Evolutionary conservation across 2,329 filamentous ascomycete genomes (phyloP).

Genomic region (Nothomitra cinnamomea): DNA sequence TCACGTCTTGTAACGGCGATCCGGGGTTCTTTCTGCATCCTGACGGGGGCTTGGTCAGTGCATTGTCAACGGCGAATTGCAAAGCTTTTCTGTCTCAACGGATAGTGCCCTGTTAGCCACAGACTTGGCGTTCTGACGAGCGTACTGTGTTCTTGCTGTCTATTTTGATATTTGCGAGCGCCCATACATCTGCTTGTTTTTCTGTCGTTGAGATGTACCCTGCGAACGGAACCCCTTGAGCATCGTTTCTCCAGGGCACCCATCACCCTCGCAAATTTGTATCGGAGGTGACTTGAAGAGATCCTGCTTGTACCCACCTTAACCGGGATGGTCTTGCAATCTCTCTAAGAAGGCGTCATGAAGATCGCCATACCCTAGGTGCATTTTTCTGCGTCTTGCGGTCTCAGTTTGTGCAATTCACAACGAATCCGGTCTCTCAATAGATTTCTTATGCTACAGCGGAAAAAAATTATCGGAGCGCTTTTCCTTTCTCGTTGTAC

Average conservation of each 20-base stretch:
- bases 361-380: neutral
- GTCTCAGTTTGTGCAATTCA: neutral
- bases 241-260: too few species aligned
- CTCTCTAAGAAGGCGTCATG: neutral
- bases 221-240: neutral
- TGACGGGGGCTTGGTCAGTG: neutral
- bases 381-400: neutral
- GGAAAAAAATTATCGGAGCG: neutral
- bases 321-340: neutral
- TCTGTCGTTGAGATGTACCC: neutral
- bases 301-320: neutral
- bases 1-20: neutral
- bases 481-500: neutral
- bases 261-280: neutral
- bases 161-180: neutral
- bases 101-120: neutral
- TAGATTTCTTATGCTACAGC: conserved; percentile 1
- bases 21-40: neutral
- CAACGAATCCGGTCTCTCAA: neutral
- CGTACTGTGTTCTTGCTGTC: neutral
- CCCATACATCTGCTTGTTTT: neutral
- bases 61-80: neutral
- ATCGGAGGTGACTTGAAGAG: neutral
- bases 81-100: neutral
- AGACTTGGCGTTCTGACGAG: neutral